Base-by-base conservation (phyloP, 2,329 filamentous ascomycete genomes). In the Diplocarpon rosae region DNA sequence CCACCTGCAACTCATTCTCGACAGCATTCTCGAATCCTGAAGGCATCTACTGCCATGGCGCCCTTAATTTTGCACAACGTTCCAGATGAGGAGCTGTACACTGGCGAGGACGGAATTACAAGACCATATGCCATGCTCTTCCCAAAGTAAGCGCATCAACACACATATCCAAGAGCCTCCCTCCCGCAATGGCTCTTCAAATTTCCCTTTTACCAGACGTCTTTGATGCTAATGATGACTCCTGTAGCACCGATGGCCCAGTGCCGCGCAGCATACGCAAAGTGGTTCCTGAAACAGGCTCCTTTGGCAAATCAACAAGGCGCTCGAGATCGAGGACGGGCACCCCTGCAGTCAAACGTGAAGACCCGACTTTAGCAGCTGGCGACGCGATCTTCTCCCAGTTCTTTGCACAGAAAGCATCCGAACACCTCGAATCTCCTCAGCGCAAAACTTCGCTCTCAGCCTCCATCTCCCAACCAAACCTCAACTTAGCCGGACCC, bases 51-150 rank as follows among this genome's bases (percentile, higher is more conserved):
- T 30, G 59, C 51, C 52, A 81, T 80, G 76, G 72, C 76, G 46
- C 78, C 78, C 53, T 66, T 82, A 46, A 80, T 82, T 57, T 66
- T 83, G 29, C 78, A 83, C 59, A 81, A 80, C 59, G 78, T 82
- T 51, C 77, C 78, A 45, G 78, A 82, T 52, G 78, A 82, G 40
- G 78, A 82, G 59, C 73, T 78, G 39, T 82, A 80, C 59, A 65
- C 76, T 5, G 78, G 78, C 46, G 75, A 80, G 42, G 78, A 82
- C 63, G 78, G 78, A 49, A 60, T 81, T 51, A 74, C 75, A 61
- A 67, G 78, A 49, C 78, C 78, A 2, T 83, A 80, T 59, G 78
- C 77, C 50, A 77, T 82, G 71, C 69, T 80, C 31, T 80, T 77
- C 56, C 72, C 75, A 56, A 73, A 77, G 76, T 80, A 70, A 48